Evolutionary conservation across 768 basidiomycete species (phyloP), one percentile per base, ranked within the genome.

Genomic region (Boletellus ananas): DNA sequence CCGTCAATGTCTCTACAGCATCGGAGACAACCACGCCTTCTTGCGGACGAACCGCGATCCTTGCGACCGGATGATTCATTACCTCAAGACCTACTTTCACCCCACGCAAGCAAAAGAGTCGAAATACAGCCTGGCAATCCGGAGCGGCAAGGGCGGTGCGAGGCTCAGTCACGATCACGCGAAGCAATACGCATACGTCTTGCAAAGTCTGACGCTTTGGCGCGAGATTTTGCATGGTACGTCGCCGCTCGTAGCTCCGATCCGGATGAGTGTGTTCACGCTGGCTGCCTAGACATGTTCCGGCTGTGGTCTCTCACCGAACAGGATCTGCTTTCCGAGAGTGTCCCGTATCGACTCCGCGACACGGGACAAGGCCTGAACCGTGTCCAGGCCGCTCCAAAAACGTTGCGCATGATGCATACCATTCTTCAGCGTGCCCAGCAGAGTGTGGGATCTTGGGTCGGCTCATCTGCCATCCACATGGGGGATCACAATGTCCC

Each of bases 291-390:
- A 91, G 89, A 93, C 59, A 90, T 93, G 87, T 93, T 93, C 73
- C 87, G 84, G 53, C 68, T 93, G 34, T 92, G 86, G 88, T 85
- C 80, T 4, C 73, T 91, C 3, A 81, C 88, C 0, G 90, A 92
- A 61, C 80, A 85, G 53, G 90, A 93, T 57, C 66, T 93, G 13
- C 75, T 93, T n/a, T 83, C 87, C 6, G 83, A 90, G 60, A 81
- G 73, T 18, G 72, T 85, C 35, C 64, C 81, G 3, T 93, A 93
- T 65, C 85, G 90, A 27, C 75, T 93, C 34, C 83, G 90, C 25
- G 90, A 93, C 64, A 93, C 90, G 0, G 90, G 90, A 23, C 90
- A 93, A 60, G 90, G 90, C n/a, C 75, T 93, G 47, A 93, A 93
- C 69, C 85, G 90, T 39, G 89, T 93, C 11, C 90, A 92, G 64